These are phyloP conservation scores for Curvularia verruculosa DNA, from an alignment of 2,329 filamentous ascomycete genomes.

Conservation along the genomic window DNA sequence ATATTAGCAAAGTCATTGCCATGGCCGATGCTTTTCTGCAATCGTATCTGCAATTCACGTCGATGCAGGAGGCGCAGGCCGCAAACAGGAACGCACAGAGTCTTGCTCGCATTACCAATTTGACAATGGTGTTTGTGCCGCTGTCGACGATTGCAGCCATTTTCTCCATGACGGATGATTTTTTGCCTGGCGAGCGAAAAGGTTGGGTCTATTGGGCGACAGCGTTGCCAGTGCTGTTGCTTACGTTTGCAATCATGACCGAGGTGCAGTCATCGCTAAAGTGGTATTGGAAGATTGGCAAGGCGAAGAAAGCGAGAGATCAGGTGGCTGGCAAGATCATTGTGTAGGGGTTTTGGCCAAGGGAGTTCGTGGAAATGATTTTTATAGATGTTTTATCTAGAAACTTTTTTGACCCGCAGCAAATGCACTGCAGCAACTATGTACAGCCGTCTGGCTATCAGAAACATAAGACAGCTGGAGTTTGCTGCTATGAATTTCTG, in stretches of 20 bases:
- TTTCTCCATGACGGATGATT: slow-evolving; percentile 15
- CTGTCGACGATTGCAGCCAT: slow-evolving; percentile 12
- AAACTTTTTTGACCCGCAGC: too few species aligned
- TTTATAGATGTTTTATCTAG: too few species aligned
- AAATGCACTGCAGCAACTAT: too few species aligned
- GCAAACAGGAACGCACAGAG: slow-evolving; percentile 12
- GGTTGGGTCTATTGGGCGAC: slow-evolving; percentile 15
- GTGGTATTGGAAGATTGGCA: not conserved
- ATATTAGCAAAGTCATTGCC: not conserved
- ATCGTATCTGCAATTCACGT: not conserved
- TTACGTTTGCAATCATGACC: not conserved
- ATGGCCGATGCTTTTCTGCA: slow-evolving; percentile 5
- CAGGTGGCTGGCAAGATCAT: not conserved
- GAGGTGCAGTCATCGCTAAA: not conserved
- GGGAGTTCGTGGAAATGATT: not conserved
- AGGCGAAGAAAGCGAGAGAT: not conserved
- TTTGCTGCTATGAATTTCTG: too few species aligned
- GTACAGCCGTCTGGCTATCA: too few species aligned
- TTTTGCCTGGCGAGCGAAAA: slow-evolving; percentile 8
- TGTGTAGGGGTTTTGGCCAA: not conserved
- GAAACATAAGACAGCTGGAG: too few species aligned
- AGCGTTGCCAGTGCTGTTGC: slow-evolving; percentile 6
- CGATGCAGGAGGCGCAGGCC: slow-evolving; percentile 17
- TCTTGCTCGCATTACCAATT: slow-evolving; percentile 9
- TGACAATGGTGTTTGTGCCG: slow-evolving; percentile 19